Evolutionary conservation across 1,139 yeast genomes (phyloP).

Genomic region (Keqinozyma sinolaborantium): DNA sequence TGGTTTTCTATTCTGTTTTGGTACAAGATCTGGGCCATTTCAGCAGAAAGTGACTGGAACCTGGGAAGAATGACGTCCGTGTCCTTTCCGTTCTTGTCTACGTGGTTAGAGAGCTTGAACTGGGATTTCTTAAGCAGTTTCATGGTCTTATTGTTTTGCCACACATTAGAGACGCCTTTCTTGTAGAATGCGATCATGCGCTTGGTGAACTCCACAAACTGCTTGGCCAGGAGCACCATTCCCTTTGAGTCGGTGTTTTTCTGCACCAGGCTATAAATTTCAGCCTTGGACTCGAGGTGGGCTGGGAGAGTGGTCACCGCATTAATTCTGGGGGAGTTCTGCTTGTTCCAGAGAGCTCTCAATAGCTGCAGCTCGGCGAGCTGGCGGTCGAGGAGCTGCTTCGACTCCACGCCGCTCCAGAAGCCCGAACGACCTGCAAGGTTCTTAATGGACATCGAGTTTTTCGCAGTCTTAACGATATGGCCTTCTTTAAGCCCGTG

Average conservation of each 20-base stretch:
- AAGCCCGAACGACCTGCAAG: constrained; percentile 1
- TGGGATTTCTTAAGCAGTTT: constrained; percentile 17
- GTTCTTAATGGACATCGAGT: constrained; percentile 2
- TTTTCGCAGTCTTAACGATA: constrained; percentile 1
- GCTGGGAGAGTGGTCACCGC: constrained; percentile 39
- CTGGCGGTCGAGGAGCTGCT: background rate
- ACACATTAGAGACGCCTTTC: constrained; percentile 49
- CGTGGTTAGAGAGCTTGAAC: constrained; percentile 18
- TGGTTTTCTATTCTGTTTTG: constrained; percentile 26
- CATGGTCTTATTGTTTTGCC: constrained; percentile 33
- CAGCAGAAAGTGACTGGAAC: constrained; percentile 24
- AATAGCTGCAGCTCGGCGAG: background rate
- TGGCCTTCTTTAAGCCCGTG: constrained; percentile 33
- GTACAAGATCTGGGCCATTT: constrained; percentile 35
- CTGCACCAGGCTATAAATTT: constrained; percentile 25
- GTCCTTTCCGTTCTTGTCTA: constrained; percentile 24
- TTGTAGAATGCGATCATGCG: constrained; percentile 45
- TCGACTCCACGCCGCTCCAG: constrained; percentile 1
- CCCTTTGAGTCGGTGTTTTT: constrained; percentile 17
- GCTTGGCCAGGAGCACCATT: constrained; percentile 25
- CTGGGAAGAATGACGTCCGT: constrained; percentile 22
- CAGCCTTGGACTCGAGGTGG: constrained; percentile 25
- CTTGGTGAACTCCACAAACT: constrained; percentile 37
- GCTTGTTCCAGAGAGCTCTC: constrained; percentile 3
- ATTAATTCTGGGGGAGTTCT: constrained; percentile 17